A percentile compares a stretch with the other conserved stretches of the same genome.
Evolutionary conservation across 2,329 filamentous ascomycete species (phyloP).

Genomic region (Thielaviopsis euricoi): DNA sequence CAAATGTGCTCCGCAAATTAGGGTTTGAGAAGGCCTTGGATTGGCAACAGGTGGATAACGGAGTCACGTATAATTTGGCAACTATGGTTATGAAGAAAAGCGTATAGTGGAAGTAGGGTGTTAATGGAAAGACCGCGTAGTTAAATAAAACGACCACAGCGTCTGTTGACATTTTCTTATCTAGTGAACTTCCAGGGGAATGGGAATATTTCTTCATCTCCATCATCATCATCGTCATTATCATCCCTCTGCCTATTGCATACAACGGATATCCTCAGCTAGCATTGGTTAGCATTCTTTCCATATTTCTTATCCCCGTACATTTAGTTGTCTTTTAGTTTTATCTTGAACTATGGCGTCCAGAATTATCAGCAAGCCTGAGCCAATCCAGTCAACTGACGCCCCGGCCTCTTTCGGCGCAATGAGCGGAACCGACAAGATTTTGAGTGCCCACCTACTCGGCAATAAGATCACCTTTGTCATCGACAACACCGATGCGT

Average conservation of each 20-base stretch:
- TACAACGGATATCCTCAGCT: background rate
- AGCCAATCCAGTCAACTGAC: background rate
- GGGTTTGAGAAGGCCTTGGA: conserved; percentile 33
- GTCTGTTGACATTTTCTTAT: background rate
- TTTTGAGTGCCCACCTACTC: background rate
- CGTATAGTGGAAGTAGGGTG: background rate
- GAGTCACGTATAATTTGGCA: conserved; percentile 2
- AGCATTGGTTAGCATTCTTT: background rate
- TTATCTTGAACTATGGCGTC: background rate
- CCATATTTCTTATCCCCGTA: background rate
- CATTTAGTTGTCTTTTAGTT: background rate
- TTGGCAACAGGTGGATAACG: conserved; percentile 20
- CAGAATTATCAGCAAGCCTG: background rate
- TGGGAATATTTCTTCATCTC: background rate
- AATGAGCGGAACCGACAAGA: background rate
- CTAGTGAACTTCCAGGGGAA: background rate
- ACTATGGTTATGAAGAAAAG: conserved; percentile 4
- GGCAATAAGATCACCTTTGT: background rate
- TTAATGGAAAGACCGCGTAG: conserved; percentile 3
- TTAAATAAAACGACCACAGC: background rate
- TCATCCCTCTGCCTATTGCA: no score
- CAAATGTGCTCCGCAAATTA: conserved; percentile 36
- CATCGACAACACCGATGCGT: background rate
- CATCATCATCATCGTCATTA: background rate
- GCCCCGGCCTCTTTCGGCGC: background rate